Conservation (phyloP, 192 early-diverging fungal species). For the Coemansia furcata region DNA sequence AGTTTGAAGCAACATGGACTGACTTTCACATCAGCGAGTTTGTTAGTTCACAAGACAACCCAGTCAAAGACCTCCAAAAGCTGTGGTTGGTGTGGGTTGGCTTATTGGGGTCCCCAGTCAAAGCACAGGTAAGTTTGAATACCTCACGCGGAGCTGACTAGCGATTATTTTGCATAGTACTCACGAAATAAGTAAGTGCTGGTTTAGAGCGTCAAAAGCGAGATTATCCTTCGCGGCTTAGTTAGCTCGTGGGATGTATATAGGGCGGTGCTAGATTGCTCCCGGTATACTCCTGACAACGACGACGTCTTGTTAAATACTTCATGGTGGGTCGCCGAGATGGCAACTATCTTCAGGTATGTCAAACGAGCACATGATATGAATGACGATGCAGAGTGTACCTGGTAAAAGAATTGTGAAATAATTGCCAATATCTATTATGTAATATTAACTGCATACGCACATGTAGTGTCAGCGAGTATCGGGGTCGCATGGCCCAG, state of each 20-base stretch:
- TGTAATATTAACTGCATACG: background rate
- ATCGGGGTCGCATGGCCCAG: conserved; percentile 33
- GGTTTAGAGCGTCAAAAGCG: conserved; percentile 17
- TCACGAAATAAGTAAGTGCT: background rate
- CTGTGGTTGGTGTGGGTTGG: conserved; percentile 43
- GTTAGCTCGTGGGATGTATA: conserved; percentile 40
- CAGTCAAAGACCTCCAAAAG: conserved; percentile 11
- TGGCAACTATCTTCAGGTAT: conserved; percentile 26
- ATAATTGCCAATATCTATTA: background rate
- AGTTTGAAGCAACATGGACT: conserved; percentile 28
- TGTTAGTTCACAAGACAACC: conserved; percentile 16
- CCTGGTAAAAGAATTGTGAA: background rate
- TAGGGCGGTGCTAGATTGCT: conserved; percentile 45
- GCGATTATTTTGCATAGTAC: background rate
- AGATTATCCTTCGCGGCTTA: conserved; percentile 36
- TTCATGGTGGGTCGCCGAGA: conserved; percentile 36
- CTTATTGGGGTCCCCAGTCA: conserved; percentile 32
- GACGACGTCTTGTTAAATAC: conserved; percentile 45
- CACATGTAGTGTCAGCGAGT: conserved; percentile 16
- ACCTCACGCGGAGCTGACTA: no score
- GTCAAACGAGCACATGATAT: background rate
- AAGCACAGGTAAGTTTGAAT: conserved; percentile 16
- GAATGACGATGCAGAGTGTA: background rate
- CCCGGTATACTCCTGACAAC: conserved; percentile 37
- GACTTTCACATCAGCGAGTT: conserved; percentile 43